phyloP scores from a whole-genome alignment of 805 yeast genomes.

The Candida namnaoensis region DNA sequence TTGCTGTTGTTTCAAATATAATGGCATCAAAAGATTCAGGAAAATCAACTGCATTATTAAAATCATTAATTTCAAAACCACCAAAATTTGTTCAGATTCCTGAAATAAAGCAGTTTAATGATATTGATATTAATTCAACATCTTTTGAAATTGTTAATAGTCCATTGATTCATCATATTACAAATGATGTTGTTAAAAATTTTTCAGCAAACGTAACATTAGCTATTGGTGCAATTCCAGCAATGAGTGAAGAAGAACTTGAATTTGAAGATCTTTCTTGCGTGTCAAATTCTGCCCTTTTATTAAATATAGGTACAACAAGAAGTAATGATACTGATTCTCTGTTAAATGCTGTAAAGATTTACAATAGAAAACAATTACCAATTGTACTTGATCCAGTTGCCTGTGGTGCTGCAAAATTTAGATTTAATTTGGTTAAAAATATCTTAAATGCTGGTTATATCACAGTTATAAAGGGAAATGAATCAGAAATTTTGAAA shows the following conservation, averaged over 20 bases:
- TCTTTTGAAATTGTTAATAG: conserved; percentile 8
- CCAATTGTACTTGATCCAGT: conserved; percentile 86
- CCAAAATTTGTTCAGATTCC: conserved; percentile 2
- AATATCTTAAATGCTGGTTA: conserved; percentile 47
- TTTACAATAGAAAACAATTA: conserved; percentile 45
- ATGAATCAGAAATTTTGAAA: conserved; percentile 67
- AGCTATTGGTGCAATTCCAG: conserved; percentile 81
- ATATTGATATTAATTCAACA: conserved; percentile 7
- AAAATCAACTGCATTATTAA: conserved; percentile 34
- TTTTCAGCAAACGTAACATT: conserved; percentile 81
- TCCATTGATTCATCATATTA: conserved; percentile 81
- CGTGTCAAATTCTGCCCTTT: conserved; percentile 43
- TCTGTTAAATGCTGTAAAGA: conserved; percentile 41
- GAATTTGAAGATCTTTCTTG: conserved; percentile 64
- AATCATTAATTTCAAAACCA: conserved; percentile 19
- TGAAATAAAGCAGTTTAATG: conserved; percentile 8
- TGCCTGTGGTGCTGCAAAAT: conserved; percentile 77
- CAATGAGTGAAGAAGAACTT: conserved; percentile 67
- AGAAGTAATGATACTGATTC: conserved; percentile 31
- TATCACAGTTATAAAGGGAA: conserved; percentile 71
- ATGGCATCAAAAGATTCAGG: conserved; percentile 57
- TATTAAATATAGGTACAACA: conserved; percentile 74
- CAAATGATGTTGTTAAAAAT: conserved; percentile 83
- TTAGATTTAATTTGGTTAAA: conserved; percentile 41
- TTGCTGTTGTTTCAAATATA: conserved; percentile 81